Evolutionary conservation across 2,329 filamentous ascomycete genomes (phyloP), one percentile per base, ranked within the genome.

Genomic region (Colletotrichum gigasporum): DNA sequence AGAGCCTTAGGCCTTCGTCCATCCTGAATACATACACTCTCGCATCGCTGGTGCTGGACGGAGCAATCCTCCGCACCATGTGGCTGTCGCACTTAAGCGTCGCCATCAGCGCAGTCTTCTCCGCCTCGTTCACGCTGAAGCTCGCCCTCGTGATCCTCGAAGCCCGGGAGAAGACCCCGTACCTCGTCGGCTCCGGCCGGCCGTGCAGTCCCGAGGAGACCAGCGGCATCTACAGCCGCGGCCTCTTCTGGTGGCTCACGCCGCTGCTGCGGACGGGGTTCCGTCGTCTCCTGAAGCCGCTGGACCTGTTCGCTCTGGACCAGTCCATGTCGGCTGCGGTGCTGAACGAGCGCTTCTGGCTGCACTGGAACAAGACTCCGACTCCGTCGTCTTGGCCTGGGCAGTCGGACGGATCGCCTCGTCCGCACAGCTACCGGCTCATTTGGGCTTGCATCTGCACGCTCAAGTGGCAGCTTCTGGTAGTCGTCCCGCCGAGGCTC

Each of bases 221-320:
- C 26, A 77, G 77, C 61, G 78, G 80, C 12, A 52, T 76, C 9
- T 66, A 79, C n/a, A 78, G 69, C 44, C 68, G 75, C n/a, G 73
- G 71, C 30, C 47, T 79, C 6, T 78, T 78, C 48, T 76, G 73
- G 74, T 79, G 77, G 77, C 60, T 79, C 5, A 78, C 76, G 26
- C 32, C 55, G 4, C 63, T 79, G 18, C 69, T 79, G n/a, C 35
- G 67, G 2, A 54, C 60, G 9, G 76, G 75, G 67, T 81, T 77
- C 34, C 69, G 68, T 20, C 70, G 71, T 20, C 66, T 80, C 42
- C 67, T 81, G 14, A 71, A 65, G 42, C 74, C 75, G 5, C 68
- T 70, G 26, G 75, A 80, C 59, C 54, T 77, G 11, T 75, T 76
- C 4, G 24, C 34, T n/a, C 32, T 67, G n/a, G 62, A 67, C 22